These are phyloP conservation scores for Teunomyces gatunensis DNA, from an alignment of 805 yeast genomes.

Conservation along the genomic window DNA sequence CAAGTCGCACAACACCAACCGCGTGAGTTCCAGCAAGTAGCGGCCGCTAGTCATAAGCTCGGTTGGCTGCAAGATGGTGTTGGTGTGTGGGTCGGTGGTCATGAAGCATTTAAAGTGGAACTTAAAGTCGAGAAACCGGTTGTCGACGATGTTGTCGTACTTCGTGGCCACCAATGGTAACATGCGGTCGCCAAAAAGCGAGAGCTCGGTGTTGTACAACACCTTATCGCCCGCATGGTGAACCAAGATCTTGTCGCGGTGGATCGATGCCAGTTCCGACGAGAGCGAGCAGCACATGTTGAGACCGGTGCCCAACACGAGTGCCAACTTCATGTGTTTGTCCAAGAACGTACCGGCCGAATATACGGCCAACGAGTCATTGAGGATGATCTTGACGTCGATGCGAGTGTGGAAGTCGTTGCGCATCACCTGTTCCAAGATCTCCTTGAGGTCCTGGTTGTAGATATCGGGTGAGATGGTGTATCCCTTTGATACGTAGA, in stretches of 20 bases:
- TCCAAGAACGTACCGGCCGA: conserved; percentile 49
- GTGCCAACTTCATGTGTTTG: conserved; percentile 41
- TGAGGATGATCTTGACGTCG: conserved; percentile 47
- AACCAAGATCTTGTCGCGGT: conserved; percentile 11
- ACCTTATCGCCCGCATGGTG: conserved; percentile 7
- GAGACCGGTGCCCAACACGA: conserved; percentile 70
- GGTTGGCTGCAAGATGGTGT: conserved; percentile 49
- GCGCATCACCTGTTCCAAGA: conserved; percentile 37
- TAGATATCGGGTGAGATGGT: conserved; percentile 40
- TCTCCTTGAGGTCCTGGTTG: conserved; percentile 37
- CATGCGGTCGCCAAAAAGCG: conserved; percentile 48
- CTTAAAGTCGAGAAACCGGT: conserved; percentile 21
- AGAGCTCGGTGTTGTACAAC: conserved; percentile 53
- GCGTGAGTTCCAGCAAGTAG: conserved; percentile 51
- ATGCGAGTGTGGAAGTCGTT: conserved; percentile 23
- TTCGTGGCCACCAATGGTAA: conserved; percentile 31
- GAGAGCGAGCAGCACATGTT: conserved; percentile 48
- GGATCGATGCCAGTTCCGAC: conserved; percentile 14
- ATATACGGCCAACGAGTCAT: conserved; percentile 67
- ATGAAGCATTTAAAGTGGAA: conserved; percentile 29
- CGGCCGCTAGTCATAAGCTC: conserved; percentile 57
- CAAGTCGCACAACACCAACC: conserved; percentile 41
- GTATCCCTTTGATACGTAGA: conserved; percentile 64
- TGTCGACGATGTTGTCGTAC: conserved; percentile 40
- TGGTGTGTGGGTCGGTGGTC: conserved; percentile 22